Conservation (phyloP, 768 basidiomycete genomes). For the Scleroderma bovista region DNA sequence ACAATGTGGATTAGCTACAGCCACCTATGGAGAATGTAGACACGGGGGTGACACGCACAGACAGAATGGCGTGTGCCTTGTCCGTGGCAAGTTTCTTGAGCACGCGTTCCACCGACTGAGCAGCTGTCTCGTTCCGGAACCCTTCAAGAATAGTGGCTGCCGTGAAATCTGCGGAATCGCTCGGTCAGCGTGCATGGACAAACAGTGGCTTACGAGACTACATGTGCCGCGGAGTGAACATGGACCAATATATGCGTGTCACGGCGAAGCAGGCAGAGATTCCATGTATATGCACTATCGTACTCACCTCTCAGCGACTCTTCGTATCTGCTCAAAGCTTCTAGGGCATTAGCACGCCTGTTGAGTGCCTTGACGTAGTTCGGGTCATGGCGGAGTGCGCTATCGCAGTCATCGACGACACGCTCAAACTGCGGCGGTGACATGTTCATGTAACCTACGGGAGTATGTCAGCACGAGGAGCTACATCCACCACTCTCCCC, state of each 20-base stretch:
- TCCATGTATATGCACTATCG: too few species aligned
- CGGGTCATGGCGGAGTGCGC: slow-evolving; percentile 76
- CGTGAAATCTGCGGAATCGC: slow-evolving; percentile 67
- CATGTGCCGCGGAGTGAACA: too few species aligned
- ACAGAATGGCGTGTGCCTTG: slow-evolving; percentile 68
- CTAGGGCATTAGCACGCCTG: slow-evolving; percentile 81
- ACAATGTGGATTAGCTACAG: background rate
- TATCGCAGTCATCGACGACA: slow-evolving; percentile 85
- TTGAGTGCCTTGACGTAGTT: slow-evolving; percentile 89
- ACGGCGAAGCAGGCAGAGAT: too few species aligned
- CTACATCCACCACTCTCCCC: too few species aligned
- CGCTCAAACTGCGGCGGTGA: slow-evolving; percentile 75
- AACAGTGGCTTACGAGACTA: too few species aligned
- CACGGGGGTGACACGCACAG: slow-evolving; percentile 39
- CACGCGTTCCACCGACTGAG: slow-evolving; percentile 85
- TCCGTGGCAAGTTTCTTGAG: slow-evolving; percentile 74
- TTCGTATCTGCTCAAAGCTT: slow-evolving; percentile 65
- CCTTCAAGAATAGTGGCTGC: slow-evolving; percentile 94
- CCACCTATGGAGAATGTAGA: background rate
- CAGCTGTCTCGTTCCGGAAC: slow-evolving; percentile 78
- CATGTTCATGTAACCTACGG: slow-evolving; percentile 85
- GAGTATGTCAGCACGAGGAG: background rate
- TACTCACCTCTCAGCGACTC: slow-evolving; percentile 76
- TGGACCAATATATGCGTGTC: too few species aligned
- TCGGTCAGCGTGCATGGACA: background rate